A percentile compares a stretch with the other conserved stretches of the same genome.
phyloP scores from a whole-genome alignment of 306 rosid species.

The Delonix regia region DNA sequence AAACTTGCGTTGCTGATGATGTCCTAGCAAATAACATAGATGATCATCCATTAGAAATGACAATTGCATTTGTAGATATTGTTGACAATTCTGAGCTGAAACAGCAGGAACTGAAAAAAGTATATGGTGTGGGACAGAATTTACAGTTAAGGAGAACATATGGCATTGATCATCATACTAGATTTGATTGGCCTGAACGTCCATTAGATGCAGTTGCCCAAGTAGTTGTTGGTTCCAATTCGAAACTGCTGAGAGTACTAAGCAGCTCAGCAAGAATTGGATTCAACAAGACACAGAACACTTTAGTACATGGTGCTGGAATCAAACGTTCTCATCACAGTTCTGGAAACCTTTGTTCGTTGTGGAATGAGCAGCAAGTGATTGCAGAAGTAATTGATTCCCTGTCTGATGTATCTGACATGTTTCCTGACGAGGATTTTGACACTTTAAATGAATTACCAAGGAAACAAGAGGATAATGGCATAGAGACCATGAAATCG shows the following conservation, averaged over 20 bases:
- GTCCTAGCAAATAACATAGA: constrained; percentile 49
- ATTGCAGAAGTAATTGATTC: constrained; percentile 50
- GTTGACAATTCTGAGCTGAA: constrained; percentile 40
- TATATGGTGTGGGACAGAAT: constrained; percentile 42
- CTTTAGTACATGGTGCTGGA: constrained; percentile 40
- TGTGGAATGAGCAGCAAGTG: constrained; percentile 50
- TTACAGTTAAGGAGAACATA: constrained; percentile 53
- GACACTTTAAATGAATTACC: constrained; percentile 55
- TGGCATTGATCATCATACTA: constrained; percentile 58
- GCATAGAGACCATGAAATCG: constrained; percentile 26
- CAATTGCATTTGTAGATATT: constrained; percentile 36
- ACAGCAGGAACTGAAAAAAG: constrained; percentile 43
- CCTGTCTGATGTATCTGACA: constrained; percentile 45
- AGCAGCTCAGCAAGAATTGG: constrained; percentile 75
- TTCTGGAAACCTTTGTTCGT: constrained; percentile 60
- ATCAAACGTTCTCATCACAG: constrained; percentile 63
- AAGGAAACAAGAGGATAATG: constrained; percentile 32
- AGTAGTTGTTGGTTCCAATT: constrained; percentile 49
- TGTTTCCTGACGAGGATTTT: constrained; percentile 61
- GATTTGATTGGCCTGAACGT: constrained; percentile 85
- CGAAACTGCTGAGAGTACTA: constrained; percentile 66
- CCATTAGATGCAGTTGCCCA: constrained; percentile 66
- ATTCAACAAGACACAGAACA: constrained; percentile 45
- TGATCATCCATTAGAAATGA: constrained; percentile 44
- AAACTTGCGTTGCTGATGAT: constrained; percentile 55